phyloP scores from a whole-genome alignment of 73 alveolate species.

The Paramecium caudatum region DNA sequence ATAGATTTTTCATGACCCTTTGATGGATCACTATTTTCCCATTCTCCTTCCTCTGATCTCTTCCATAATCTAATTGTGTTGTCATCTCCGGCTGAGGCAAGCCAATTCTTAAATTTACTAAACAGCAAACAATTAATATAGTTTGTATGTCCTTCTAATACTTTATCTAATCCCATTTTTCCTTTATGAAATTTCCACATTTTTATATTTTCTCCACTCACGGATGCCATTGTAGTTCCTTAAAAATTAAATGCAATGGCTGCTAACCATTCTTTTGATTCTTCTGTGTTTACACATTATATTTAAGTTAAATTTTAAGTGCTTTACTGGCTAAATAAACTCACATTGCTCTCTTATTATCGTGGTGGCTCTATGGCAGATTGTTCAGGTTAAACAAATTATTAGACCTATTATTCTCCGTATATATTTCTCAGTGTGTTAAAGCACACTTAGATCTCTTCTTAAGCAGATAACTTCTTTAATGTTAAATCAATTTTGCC shows the following conservation, averaged over 20 bases:
- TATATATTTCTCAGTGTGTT: too few relatives aligned
- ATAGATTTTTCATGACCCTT: not conserved
- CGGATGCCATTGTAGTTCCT: not conserved
- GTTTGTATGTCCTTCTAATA: not conserved
- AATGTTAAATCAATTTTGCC: too few relatives aligned
- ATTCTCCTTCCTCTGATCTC: not conserved
- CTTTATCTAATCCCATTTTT: not conserved
- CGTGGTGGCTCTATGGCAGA: too few relatives aligned
- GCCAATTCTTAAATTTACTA: slow-evolving; percentile 23
- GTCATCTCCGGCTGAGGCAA: not conserved
- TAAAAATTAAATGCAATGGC: not conserved
- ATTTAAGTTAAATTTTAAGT: too few relatives aligned
- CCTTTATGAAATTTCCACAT: slow-evolving; percentile 18
- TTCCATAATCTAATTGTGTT: not conserved
- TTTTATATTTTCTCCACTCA: not conserved
- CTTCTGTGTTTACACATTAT: too few relatives aligned
- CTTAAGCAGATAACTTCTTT: too few relatives aligned
- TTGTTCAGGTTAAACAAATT: too few relatives aligned
- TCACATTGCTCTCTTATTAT: too few relatives aligned
- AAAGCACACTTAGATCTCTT: too few relatives aligned
- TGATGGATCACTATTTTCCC: not conserved
- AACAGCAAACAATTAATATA: not conserved
- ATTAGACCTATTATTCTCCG: too few relatives aligned
- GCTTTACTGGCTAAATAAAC: too few relatives aligned
- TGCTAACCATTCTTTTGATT: too few relatives aligned